A percentile compares a stretch with the other conserved stretches of the same genome.
phyloP scores from a whole-genome alignment of 805 yeast species.

The Metschnikowia peoriensis region DNA sequence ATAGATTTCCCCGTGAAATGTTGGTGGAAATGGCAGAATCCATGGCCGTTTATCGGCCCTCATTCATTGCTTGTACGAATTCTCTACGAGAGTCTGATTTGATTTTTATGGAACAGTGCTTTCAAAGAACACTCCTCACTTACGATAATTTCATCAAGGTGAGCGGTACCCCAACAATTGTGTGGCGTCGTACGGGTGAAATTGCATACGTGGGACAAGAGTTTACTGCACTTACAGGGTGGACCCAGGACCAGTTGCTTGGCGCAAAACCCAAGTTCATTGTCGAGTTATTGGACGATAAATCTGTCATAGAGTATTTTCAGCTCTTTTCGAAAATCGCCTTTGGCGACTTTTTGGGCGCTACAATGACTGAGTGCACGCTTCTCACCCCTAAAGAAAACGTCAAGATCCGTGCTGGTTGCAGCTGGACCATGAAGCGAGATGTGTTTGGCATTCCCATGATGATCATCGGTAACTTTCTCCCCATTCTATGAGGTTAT shows the following conservation, averaged over 20 bases:
- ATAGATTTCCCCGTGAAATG: slow-evolving; percentile 66
- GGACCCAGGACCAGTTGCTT: slow-evolving; percentile 71
- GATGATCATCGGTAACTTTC: slow-evolving; percentile 92
- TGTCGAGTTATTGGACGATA: slow-evolving; percentile 83
- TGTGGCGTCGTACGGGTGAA: slow-evolving; percentile 95
- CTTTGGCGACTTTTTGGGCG: slow-evolving; percentile 85
- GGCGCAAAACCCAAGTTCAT: slow-evolving; percentile 64
- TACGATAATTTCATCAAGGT: slow-evolving; percentile 81
- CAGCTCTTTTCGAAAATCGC: slow-evolving; percentile 81
- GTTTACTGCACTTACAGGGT: slow-evolving; percentile 86
- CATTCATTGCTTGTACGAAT: slow-evolving; percentile 89
- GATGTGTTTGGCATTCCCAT: slow-evolving; percentile 96
- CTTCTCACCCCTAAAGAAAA: slow-evolving; percentile 57
- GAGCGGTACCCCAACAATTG: slow-evolving; percentile 91
- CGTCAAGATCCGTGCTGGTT: slow-evolving; percentile 66
- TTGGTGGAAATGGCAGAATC: slow-evolving; percentile 80
- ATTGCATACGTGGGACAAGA: slow-evolving; percentile 95
- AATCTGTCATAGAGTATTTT: slow-evolving; percentile 83
- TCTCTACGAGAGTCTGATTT: slow-evolving; percentile 86
- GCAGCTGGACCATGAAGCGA: slow-evolving; percentile 90
- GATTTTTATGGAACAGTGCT: slow-evolving; percentile 94
- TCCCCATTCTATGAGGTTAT: slow-evolving; percentile 57
- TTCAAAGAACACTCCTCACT: slow-evolving; percentile 86
- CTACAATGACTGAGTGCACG: slow-evolving; percentile 83
- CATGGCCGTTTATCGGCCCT: slow-evolving; percentile 88